Evolutionary conservation across 495 filamentous ascomycete genomes (phyloP).

Genomic region (Sphaerosporella brunnea): DNA sequence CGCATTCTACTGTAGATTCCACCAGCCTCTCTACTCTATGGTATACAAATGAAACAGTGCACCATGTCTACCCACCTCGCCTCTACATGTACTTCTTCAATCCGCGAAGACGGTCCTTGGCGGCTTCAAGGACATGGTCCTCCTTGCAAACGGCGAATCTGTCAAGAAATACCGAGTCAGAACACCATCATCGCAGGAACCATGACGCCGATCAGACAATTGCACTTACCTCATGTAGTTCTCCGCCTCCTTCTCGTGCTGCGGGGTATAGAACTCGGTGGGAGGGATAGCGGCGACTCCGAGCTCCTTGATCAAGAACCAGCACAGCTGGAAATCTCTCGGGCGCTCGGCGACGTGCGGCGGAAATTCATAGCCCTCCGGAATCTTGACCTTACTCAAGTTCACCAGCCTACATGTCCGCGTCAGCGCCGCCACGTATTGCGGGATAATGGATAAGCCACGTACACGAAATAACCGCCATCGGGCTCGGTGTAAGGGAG

Average conservation of each 20-base stretch:
- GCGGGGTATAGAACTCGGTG: conserved; percentile 83
- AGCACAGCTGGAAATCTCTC: conserved; percentile 80
- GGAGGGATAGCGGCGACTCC: conserved; percentile 93
- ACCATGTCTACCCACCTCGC: too few relatives aligned
- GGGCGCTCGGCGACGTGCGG: conserved; percentile 68
- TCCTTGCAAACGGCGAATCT: conserved; percentile 90
- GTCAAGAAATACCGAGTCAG: not conserved
- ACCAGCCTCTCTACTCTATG: too few relatives aligned
- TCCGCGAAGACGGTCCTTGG: conserved; percentile 72
- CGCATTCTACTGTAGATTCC: too few relatives aligned
- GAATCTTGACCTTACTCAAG: conserved; percentile 65
- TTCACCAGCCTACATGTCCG: conserved; percentile 61
- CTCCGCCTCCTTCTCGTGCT: conserved; percentile 67
- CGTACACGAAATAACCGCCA: conserved; percentile 26
- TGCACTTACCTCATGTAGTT: conserved; percentile 50
- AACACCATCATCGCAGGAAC: not conserved
- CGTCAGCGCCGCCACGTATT: not conserved
- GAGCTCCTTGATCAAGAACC: conserved; percentile 92
- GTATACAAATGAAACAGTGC: too few relatives aligned
- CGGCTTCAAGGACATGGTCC: conserved; percentile 70
- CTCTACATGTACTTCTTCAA: conserved; percentile 41
- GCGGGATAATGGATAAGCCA: not conserved
- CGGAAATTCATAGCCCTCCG: conserved; percentile 68
- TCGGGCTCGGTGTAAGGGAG: conserved; percentile 35
- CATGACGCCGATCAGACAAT: not conserved